A percentile compares a stretch with the other conserved stretches of the same genome.
Evolutionary conservation across 139 green algal species (phyloP).

Genomic region (Chlorella sp.): DNA sequence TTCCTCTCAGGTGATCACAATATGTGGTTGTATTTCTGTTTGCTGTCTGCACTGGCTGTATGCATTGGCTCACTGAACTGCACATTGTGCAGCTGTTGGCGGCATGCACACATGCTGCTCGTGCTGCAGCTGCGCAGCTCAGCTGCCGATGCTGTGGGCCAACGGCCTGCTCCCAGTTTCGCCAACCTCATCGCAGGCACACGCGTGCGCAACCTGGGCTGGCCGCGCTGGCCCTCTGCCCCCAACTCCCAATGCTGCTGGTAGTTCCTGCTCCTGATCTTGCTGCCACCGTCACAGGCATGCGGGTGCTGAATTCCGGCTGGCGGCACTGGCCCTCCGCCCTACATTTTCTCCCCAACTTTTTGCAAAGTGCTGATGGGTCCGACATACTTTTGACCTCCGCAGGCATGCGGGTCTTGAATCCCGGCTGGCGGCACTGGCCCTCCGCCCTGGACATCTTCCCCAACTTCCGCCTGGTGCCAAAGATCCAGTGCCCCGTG

Average conservation of each 20-base stretch:
- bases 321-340: conserved; percentile 76
- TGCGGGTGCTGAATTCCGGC: conserved; percentile 86
- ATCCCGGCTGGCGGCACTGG: conserved; percentile 78
- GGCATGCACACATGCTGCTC: too few species aligned
- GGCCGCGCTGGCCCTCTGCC: too few species aligned
- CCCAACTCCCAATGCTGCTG: too few species aligned
- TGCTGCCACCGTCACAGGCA: conserved; percentile 57
- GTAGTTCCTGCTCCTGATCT: too few species aligned
- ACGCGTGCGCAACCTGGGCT: too few species aligned
- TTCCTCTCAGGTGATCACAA: conserved; percentile 72
- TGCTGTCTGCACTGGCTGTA: too few species aligned
- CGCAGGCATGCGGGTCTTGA: conserved; percentile 85
- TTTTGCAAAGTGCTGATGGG: too few species aligned
- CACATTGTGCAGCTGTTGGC: too few species aligned
- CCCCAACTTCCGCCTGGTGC: conserved; percentile 76
- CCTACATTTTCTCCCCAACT: conserved; percentile 85
- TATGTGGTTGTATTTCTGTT: background rate
- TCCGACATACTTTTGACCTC: too few species aligned
- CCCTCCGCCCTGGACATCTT: conserved; percentile 83
- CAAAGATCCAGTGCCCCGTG: conserved; percentile 61
- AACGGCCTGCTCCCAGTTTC: background rate
- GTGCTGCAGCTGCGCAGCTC: background rate
- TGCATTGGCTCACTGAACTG: too few species aligned
- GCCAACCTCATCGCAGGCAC: too few species aligned
- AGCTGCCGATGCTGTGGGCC: too few species aligned